A percentile compares a stretch with the other conserved stretches of the same genome.
These are phyloP conservation scores for Selenicereus undatus DNA, from an alignment of 148 eudicot species.

Conservation along the genomic window DNA sequence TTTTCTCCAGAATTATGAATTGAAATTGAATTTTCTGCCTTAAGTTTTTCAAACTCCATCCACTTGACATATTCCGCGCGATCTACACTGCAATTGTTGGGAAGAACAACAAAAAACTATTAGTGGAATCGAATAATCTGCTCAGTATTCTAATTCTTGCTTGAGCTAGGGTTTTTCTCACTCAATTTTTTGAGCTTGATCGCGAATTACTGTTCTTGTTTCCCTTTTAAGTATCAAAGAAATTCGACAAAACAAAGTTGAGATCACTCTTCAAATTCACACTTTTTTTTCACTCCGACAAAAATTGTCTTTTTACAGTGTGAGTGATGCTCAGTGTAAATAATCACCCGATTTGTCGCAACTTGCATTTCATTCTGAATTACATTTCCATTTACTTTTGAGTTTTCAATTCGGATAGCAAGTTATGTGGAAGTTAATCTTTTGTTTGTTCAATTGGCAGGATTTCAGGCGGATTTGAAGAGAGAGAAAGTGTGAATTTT, in stretches of 20 bases:
- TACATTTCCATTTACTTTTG: not conserved
- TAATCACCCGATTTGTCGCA: not conserved
- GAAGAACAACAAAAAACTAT: not conserved
- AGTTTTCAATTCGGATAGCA: not conserved
- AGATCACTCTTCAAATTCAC: conserved; percentile 6
- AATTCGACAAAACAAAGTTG: not conserved
- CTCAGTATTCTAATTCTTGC: not conserved
- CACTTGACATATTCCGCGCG: not conserved
- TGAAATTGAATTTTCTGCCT: not conserved
- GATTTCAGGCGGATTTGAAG: not conserved
- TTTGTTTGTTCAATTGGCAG: conserved; percentile 16
- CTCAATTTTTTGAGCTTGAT: not conserved
- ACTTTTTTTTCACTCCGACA: not conserved
- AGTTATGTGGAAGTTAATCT: not conserved
- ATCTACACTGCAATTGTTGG: not conserved
- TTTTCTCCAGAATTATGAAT: not conserved
- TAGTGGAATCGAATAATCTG: not conserved
- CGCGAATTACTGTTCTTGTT: not conserved
- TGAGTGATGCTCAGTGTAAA: not conserved
- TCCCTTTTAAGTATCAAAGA: not conserved
- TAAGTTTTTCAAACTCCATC: not conserved
- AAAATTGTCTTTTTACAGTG: not conserved
- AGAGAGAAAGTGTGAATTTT: not conserved
- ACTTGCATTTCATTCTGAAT: not conserved
- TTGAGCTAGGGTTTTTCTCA: conserved; percentile 19